Evolutionary conservation across 1,284 basidiomycete genomes (phyloP).

Genomic region (Xerocomus amazonicus): DNA sequence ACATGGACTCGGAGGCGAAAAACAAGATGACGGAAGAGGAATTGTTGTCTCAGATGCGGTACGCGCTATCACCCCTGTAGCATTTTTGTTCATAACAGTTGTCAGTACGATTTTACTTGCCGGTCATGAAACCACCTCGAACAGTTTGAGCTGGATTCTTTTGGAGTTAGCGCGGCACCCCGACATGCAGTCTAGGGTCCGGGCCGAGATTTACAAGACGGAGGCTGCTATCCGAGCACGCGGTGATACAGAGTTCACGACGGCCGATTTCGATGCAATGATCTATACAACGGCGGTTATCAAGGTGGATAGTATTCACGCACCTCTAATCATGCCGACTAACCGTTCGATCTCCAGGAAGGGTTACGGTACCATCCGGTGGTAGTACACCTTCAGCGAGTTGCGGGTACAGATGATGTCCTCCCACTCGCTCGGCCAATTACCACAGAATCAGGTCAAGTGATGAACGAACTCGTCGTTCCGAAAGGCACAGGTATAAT

Average conservation of each 20-base stretch:
- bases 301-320: conserved; percentile 37
- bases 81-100: neutral
- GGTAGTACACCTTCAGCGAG: conserved; percentile 32
- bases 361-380: conserved; percentile 39
- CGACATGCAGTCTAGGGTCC: conserved; percentile 38
- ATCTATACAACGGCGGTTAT: conserved; percentile 48
- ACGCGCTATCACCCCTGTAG: neutral
- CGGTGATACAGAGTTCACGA: conserved; percentile 40
- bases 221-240: conserved; percentile 37
- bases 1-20: conserved; percentile 43
- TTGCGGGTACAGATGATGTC: conserved; percentile 41
- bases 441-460: conserved; percentile 33
- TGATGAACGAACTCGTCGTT: conserved; percentile 35
- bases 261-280: conserved; percentile 50
- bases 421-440: conserved; percentile 43
- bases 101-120: conserved; percentile 39
- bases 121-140: conserved; percentile 55
- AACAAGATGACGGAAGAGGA: conserved; percentile 47
- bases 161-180: conserved; percentile 41
- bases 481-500: conserved; percentile 35
- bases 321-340: neutral
- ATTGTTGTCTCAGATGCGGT: conserved; percentile 53
- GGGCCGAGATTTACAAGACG: conserved; percentile 37
- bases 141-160: conserved; percentile 40
- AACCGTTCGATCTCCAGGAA: conserved; percentile 30